Conservation (phyloP, 352 stramenopile species). For the Globisporangium viniferum region DNA sequence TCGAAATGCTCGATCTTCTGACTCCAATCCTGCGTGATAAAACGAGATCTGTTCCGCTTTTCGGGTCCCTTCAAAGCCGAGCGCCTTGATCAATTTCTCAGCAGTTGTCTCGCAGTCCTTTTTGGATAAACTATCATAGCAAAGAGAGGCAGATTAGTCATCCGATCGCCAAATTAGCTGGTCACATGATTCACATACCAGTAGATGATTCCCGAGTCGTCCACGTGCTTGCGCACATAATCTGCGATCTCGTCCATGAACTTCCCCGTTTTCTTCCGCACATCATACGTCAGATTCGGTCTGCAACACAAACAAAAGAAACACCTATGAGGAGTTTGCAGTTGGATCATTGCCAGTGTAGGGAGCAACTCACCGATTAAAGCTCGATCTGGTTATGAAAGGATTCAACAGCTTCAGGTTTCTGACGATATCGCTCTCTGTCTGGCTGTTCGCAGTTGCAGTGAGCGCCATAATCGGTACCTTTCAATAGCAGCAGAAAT, state of each 20-base stretch:
- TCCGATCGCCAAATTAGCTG: neutral
- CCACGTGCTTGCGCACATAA: conserved; percentile 76
- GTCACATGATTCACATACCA: conserved; percentile 37
- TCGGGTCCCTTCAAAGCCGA: conserved; percentile 70
- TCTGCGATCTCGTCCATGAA: conserved; percentile 80
- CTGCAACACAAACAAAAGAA: conserved; percentile 21
- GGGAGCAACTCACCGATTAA: conserved; percentile 58
- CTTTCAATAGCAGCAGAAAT: conserved; percentile 22
- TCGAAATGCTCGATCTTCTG: conserved; percentile 66
- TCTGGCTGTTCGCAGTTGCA: conserved; percentile 83
- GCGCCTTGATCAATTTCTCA: conserved; percentile 73
- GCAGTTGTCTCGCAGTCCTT: conserved; percentile 85
- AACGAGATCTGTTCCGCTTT: conserved; percentile 76
- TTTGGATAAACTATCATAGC: conserved; percentile 67
- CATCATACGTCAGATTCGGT: conserved; percentile 82
- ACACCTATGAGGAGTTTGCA: neutral
- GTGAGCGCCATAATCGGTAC: conserved; percentile 88
- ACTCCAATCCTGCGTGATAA: conserved; percentile 79
- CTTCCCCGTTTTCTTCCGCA: conserved; percentile 75
- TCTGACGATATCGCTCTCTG: conserved; percentile 77
- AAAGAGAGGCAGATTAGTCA: neutral
- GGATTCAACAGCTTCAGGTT: conserved; percentile 71
- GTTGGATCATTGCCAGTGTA: neutral
- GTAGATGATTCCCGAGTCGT: conserved; percentile 89
- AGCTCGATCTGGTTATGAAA: conserved; percentile 82